Evolutionary conservation across 192 early-diverging fungal genomes (phyloP).

Genomic region (Dissophora globulifera): DNA sequence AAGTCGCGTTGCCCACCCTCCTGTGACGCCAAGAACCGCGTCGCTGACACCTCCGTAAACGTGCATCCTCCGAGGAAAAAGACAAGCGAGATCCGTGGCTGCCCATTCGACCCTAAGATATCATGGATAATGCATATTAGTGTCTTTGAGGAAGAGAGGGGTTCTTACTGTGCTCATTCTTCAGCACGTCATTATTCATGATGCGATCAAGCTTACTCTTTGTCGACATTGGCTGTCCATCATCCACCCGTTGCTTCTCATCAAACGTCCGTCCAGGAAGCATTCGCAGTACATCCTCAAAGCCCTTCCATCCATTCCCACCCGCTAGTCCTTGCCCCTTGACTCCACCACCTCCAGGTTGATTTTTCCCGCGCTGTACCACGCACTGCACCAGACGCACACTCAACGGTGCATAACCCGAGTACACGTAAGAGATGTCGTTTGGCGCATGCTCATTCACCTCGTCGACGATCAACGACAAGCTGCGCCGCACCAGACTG

Average conservation of each 20-base stretch:
- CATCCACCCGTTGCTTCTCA: slow-evolving; percentile 70
- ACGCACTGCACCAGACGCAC: slow-evolving; percentile 90
- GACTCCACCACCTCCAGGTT: slow-evolving; percentile 21
- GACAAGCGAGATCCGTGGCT: slow-evolving; percentile 80
- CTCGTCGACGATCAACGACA: slow-evolving; percentile 88
- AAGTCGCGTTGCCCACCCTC: slow-evolving; percentile 83
- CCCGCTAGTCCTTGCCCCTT: slow-evolving; percentile 40
- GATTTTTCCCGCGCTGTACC: slow-evolving; percentile 45
- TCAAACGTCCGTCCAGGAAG: slow-evolving; percentile 88
- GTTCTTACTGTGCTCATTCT: too few relatives aligned
- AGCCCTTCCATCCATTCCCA: slow-evolving; percentile 84
- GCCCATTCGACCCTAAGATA: slow-evolving; percentile 60
- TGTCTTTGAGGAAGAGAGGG: too few relatives aligned
- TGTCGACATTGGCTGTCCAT: slow-evolving; percentile 49
- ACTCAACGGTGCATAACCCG: slow-evolving; percentile 92
- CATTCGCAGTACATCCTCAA: slow-evolving; percentile 84
- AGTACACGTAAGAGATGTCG: slow-evolving; percentile 94
- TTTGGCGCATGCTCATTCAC: slow-evolving; percentile 85
- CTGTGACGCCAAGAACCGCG: slow-evolving; percentile 88
- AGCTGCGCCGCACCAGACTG: slow-evolving; percentile 70
- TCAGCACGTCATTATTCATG: too few relatives aligned
- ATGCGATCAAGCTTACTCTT: slow-evolving; percentile 44
- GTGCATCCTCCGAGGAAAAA: slow-evolving; percentile 98
- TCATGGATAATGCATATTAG: too few relatives aligned
- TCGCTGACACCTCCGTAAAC: slow-evolving; percentile 89